phyloP scores from a whole-genome alignment of 768 basidiomycete genomes.

The Boletus tylopilopsis region DNA sequence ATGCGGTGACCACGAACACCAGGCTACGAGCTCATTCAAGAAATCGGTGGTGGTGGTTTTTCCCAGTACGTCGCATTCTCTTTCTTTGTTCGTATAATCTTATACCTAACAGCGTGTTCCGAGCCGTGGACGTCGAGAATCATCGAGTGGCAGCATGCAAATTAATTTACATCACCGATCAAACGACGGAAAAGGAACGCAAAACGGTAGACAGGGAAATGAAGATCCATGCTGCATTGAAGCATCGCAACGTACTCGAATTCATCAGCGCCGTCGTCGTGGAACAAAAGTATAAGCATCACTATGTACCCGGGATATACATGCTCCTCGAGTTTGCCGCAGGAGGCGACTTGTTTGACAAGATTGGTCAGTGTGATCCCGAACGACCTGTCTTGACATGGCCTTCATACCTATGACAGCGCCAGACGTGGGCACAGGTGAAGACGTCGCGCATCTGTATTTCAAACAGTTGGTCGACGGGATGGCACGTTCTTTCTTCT shows the following conservation, averaged over 20 bases:
- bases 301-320: constrained; percentile 80
- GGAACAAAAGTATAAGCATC: constrained; percentile 52
- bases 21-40: constrained; percentile 70
- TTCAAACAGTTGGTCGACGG: constrained; percentile 84
- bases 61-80: constrained; percentile 51
- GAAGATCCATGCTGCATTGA: constrained; percentile 77
- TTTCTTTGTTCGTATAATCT: neutral
- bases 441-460: constrained; percentile 87
- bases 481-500: constrained; percentile 49
- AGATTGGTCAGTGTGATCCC: constrained; percentile 69
- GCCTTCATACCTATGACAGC: constrained; percentile 42
- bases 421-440: constrained; percentile 83
- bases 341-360: constrained; percentile 96
- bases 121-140: constrained; percentile 65
- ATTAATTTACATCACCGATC: constrained; percentile 59
- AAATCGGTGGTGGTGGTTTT: constrained; percentile 87
- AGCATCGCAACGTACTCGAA: constrained; percentile 77
- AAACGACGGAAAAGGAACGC: constrained; percentile 64
- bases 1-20: neutral
- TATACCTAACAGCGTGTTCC: constrained; percentile 61
- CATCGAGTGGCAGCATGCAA: constrained; percentile 86
- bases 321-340: constrained; percentile 90
- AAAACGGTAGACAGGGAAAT: constrained; percentile 91
- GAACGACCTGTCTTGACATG: neutral
- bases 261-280: constrained; percentile 78